Evolutionary conservation across 139 green algal species (phyloP).

Genomic region (Eudorina sp.): DNA sequence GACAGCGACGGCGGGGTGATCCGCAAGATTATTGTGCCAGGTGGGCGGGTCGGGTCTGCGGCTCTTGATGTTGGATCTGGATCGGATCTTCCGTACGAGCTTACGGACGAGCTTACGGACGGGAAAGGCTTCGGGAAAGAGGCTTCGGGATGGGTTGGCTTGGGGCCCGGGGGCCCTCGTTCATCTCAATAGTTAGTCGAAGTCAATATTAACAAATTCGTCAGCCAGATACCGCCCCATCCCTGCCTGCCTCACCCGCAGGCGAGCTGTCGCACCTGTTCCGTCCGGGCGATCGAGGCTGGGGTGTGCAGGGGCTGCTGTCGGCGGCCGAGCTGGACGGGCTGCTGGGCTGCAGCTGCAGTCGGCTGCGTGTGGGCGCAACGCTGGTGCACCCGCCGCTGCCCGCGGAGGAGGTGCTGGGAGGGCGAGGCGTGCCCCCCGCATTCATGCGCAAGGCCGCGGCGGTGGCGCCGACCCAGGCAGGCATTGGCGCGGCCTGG

Average conservation of each 20-base stretch:
- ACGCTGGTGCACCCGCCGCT: constrained; percentile 33
- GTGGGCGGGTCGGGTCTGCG: background rate
- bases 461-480: background rate
- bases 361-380: constrained; percentile 1
- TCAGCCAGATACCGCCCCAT: too few relatives aligned
- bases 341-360: constrained; percentile 19
- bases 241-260: too few relatives aligned
- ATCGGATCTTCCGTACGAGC: too few relatives aligned
- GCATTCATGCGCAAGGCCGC: background rate
- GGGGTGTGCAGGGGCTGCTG: constrained; percentile 37
- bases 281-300: background rate
- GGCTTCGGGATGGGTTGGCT: too few relatives aligned
- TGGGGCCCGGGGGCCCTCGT: too few relatives aligned
- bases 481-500: background rate
- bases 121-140: too few relatives aligned
- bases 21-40: background rate
- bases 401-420: constrained; percentile 20
- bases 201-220: too few relatives aligned
- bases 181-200: too few relatives aligned
- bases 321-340: constrained; percentile 21
- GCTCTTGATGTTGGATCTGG: too few relatives aligned
- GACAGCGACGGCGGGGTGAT: background rate
- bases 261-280: constrained; percentile 40
- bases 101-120: too few relatives aligned
- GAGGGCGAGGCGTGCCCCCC: background rate